Evolutionary conservation across 1,284 basidiomycete species (phyloP).

Genomic region (Irpex rosettiformis): DNA sequence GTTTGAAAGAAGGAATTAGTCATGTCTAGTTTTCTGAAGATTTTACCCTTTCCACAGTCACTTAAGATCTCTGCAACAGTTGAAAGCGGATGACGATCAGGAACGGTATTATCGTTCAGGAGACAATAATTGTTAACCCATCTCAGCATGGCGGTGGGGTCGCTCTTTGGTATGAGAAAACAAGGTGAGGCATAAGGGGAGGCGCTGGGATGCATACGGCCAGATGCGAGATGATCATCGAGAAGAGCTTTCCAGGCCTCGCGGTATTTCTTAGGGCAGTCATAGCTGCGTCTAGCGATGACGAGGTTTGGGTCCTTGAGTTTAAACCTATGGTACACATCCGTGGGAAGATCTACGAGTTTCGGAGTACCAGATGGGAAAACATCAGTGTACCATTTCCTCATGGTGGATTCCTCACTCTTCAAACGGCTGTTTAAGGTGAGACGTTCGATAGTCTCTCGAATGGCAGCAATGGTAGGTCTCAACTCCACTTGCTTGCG

Average conservation of each 20-base stretch:
- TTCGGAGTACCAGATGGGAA: slow-evolving; percentile 18
- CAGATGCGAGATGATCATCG: slow-evolving; percentile 16
- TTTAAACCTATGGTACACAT: slow-evolving; percentile 18
- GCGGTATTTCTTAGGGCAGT: slow-evolving; percentile 20
- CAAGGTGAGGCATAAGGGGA: slow-evolving; percentile 29
- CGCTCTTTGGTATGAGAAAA: slow-evolving; percentile 37
- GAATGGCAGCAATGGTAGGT: not conserved
- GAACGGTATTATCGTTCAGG: slow-evolving; percentile 34
- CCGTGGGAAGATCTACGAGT: slow-evolving; percentile 14
- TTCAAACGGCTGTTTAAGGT: not conserved
- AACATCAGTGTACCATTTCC: slow-evolving; percentile 8
- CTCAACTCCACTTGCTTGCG: not conserved
- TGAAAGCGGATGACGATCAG: slow-evolving; percentile 34
- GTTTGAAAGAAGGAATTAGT: slow-evolving; percentile 40
- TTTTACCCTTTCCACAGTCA: slow-evolving; percentile 26
- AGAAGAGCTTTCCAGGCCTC: slow-evolving; percentile 17
- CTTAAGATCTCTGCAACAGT: slow-evolving; percentile 20
- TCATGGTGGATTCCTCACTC: not conserved
- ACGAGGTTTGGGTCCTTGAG: slow-evolving; percentile 20
- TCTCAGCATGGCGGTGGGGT: slow-evolving; percentile 28
- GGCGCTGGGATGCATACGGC: slow-evolving; percentile 16
- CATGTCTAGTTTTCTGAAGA: slow-evolving; percentile 38
- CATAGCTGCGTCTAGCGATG: slow-evolving; percentile 17
- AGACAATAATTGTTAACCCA: slow-evolving; percentile 39
- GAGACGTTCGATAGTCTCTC: not conserved